Conservation (phyloP, 352 stramenopile genomes). For the Ophiocytium majus region DNA sequence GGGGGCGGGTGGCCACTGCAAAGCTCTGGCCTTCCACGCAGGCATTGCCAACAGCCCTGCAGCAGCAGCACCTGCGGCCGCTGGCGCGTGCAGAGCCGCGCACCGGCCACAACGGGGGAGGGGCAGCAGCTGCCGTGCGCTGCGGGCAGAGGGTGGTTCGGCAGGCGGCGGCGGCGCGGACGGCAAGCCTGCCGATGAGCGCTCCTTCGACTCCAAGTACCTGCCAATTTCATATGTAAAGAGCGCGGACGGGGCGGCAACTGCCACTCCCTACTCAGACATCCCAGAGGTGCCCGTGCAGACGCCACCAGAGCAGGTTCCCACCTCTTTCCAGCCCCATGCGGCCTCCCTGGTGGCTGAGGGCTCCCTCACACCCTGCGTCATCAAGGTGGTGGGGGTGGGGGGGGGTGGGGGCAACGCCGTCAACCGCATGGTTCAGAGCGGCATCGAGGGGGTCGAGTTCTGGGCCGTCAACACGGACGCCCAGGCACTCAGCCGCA, state of each 20-base stretch:
- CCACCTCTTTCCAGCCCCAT: constrained; percentile 37
- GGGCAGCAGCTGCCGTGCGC: no score
- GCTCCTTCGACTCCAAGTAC: neutral
- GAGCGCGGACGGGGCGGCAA: neutral
- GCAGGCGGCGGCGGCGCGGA: no score
- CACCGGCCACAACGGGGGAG: no score
- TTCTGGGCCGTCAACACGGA: constrained; percentile 73
- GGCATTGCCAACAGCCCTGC: no score
- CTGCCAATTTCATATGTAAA: neutral
- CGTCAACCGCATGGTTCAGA: constrained; percentile 68
- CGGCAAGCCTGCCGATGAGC: no score
- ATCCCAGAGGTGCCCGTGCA: neutral
- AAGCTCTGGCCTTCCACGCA: no score
- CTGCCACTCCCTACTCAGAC: neutral
- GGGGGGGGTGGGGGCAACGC: constrained; percentile 69
- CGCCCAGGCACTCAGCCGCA: constrained; percentile 69
- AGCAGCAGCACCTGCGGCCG: no score
- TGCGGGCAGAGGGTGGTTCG: no score
- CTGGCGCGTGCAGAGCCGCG: no score
- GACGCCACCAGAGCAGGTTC: constrained; percentile 29
- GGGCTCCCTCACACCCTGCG: constrained; percentile 28
- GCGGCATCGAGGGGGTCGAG: constrained; percentile 62
- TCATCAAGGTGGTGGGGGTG: constrained; percentile 64
- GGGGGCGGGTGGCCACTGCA: no score
- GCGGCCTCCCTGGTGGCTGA: constrained; percentile 27